Percentiles rank a stretch among this genome's conserved stretches.
These are phyloP conservation scores for Talaromyces sp. DNA, from an alignment of 2,329 filamentous ascomycete species.

Conservation along the genomic window DNA sequence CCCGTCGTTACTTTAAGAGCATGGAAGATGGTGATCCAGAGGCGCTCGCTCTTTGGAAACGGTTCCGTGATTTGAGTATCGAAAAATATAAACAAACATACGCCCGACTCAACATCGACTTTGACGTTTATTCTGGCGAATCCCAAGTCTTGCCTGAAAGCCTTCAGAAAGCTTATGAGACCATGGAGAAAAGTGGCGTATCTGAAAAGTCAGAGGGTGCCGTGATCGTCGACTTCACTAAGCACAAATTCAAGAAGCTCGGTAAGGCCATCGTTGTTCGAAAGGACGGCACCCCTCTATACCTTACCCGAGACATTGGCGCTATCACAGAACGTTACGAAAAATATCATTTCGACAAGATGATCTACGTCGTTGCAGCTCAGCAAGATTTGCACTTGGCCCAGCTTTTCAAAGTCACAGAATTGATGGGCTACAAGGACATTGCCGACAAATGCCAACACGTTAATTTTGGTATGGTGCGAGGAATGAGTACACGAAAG, in stretches of 20 bases:
- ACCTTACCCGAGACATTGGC: slow-evolving; percentile 67
- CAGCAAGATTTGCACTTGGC: slow-evolving; percentile 64
- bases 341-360: slow-evolving; percentile 62
- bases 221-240: slow-evolving; percentile 65
- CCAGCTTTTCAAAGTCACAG: slow-evolving; percentile 63
- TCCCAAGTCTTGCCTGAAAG: slow-evolving; percentile 63
- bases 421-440: slow-evolving; percentile 60
- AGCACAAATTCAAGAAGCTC: slow-evolving; percentile 65
- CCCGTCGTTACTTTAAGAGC: slow-evolving; percentile 63
- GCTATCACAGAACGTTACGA: slow-evolving; percentile 62
- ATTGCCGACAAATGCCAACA: slow-evolving; percentile 59
- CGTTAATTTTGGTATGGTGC: slow-evolving; percentile 65
- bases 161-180: slow-evolving; percentile 58
- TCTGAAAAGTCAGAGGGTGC: slow-evolving; percentile 65
- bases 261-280: slow-evolving; percentile 65
- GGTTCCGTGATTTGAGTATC: slow-evolving; percentile 63
- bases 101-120: slow-evolving; percentile 61
- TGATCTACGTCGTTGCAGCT: slow-evolving; percentile 65
- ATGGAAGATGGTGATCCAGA: slow-evolving; percentile 62
- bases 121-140: slow-evolving; percentile 67
- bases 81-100: slow-evolving; percentile 64
- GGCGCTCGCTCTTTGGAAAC: slow-evolving; percentile 60
- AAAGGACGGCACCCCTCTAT: slow-evolving; percentile 65
- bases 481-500: slow-evolving; percentile 63
- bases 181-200: slow-evolving; percentile 58